Percentiles rank a stretch among this genome's conserved stretches.
phyloP scores from a whole-genome alignment of 768 basidiomycete genomes.

The Lentinula sp. region DNA sequence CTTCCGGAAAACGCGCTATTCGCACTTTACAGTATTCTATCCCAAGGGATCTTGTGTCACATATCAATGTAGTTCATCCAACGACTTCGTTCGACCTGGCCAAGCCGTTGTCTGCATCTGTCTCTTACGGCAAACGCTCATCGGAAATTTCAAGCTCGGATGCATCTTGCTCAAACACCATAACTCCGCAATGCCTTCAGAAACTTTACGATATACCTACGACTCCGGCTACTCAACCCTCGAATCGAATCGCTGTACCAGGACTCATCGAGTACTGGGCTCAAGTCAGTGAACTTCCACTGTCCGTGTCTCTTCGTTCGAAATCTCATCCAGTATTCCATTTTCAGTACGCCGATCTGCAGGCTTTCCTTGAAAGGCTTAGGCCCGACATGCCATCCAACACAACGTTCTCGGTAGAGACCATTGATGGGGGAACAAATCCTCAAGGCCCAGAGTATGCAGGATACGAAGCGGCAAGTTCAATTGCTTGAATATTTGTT shows the following conservation, averaged over 20 bases:
- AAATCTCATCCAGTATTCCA: background rate
- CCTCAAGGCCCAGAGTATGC: conserved; percentile 15
- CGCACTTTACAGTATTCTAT: conserved; percentile 19
- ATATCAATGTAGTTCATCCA: conserved; percentile 20
- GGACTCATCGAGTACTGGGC: conserved; percentile 16
- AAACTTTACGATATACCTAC: conserved; percentile 18
- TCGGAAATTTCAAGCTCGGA: background rate
- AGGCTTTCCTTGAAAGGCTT: conserved; percentile 14
- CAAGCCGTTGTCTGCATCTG: conserved; percentile 1
- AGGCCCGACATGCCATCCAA: conserved; percentile 17
- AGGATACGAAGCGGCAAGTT: conserved; percentile 19
- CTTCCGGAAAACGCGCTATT: conserved; percentile 11
- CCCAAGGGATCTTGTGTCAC: conserved; percentile 13
- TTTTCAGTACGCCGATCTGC: conserved; percentile 8
- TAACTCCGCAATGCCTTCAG: conserved; percentile 19
- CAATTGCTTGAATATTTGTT: background rate
- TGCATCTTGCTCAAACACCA: conserved; percentile 11
- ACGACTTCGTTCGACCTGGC: conserved; percentile 12
- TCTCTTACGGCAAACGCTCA: background rate
- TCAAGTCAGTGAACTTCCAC: conserved; percentile 5
- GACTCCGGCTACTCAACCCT: conserved; percentile 12
- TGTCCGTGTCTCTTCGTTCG: background rate
- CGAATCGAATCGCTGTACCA: conserved; percentile 15
- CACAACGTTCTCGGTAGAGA: conserved; percentile 16
- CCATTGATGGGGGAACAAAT: conserved; percentile 19